Conservation (phyloP, 2,329 filamentous ascomycete species). For the Fusarium vanettenii region DNA sequence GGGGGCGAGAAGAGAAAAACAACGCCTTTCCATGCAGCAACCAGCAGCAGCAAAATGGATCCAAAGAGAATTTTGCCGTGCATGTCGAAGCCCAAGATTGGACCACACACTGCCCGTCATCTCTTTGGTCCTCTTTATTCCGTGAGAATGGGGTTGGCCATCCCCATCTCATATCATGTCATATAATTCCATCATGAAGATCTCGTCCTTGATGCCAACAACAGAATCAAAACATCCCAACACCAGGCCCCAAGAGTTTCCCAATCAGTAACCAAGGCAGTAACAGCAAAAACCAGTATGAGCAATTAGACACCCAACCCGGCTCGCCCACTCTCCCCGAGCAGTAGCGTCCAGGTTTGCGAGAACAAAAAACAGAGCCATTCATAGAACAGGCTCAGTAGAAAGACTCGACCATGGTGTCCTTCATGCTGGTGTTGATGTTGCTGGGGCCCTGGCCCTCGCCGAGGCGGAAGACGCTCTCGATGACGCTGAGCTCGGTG, state of each 20-base stretch:
- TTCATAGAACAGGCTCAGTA: constrained; percentile 69
- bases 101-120: background rate
- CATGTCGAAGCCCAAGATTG: background rate
- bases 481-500: constrained; percentile 96
- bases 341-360: background rate
- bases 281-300: constrained; percentile 24
- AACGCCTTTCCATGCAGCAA: constrained; percentile 26
- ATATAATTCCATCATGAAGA: constrained; percentile 31
- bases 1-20: constrained; percentile 3
- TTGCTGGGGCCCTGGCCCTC: constrained; percentile 84
- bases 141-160: constrained; percentile 4
- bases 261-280: constrained; percentile 19
- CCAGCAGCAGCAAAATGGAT: constrained; percentile 12
- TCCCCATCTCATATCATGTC: constrained; percentile 4
- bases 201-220: constrained; percentile 26
- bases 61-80: background rate
- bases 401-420: constrained; percentile 99
- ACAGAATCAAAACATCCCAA: constrained; percentile 35
- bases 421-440: constrained; percentile 89
- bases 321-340: background rate
- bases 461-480: constrained; percentile 94
- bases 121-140: background rate
- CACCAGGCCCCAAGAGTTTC: constrained; percentile 35
- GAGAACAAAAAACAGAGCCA: constrained; percentile 5
- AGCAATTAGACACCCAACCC: constrained; percentile 10